phyloP scores from a whole-genome alignment of 2,329 filamentous ascomycete species.

The Colletotrichum sp. region DNA sequence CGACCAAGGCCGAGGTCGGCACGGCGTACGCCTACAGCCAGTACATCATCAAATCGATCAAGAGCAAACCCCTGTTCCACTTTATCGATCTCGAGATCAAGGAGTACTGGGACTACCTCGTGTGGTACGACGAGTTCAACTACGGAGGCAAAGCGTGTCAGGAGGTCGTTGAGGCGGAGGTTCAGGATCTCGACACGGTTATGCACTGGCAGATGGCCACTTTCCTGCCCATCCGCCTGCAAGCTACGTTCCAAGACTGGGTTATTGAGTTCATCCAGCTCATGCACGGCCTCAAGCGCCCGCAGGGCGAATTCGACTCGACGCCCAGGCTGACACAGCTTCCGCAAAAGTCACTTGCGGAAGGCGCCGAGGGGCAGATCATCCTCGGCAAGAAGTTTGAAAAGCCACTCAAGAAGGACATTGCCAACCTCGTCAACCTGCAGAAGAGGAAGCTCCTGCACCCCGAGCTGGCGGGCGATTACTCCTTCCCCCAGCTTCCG shows the following conservation, averaged over 20 bases:
- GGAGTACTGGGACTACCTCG: constrained; percentile 98
- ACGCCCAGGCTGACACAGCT: constrained; percentile 64
- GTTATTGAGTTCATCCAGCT: constrained; percentile 92
- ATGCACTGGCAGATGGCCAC: constrained; percentile 99
- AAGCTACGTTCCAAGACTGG: constrained; percentile 89
- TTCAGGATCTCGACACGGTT: constrained; percentile 84
- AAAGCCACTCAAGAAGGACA: constrained; percentile 88
- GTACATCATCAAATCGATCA: constrained; percentile 97
- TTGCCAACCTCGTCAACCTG: constrained; percentile 78
- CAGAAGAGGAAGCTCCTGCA: constrained; percentile 91
- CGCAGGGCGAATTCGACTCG: constrained; percentile 53
- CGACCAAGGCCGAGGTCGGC: constrained; percentile 93
- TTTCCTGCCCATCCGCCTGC: constrained; percentile 81
- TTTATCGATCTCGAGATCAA: constrained; percentile 97
- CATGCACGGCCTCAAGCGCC: constrained; percentile 87
- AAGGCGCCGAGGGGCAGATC: constrained; percentile 63
- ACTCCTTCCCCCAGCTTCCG: constrained; percentile 81
- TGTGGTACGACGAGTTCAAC: constrained; percentile 99
- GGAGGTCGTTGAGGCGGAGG: constrained; percentile 73
- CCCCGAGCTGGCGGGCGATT: constrained; percentile 85
- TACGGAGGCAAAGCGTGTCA: constrained; percentile 93
- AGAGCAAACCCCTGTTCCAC: constrained; percentile 92
- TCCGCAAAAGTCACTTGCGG: constrained; percentile 61
- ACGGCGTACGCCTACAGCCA: constrained; percentile 97
- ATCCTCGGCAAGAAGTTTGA: constrained; percentile 84